Evolutionary conservation across 345 rosid genomes (phyloP), one percentile per base, ranked within the genome.

Genomic region (Melaleuca alternifolia): DNA sequence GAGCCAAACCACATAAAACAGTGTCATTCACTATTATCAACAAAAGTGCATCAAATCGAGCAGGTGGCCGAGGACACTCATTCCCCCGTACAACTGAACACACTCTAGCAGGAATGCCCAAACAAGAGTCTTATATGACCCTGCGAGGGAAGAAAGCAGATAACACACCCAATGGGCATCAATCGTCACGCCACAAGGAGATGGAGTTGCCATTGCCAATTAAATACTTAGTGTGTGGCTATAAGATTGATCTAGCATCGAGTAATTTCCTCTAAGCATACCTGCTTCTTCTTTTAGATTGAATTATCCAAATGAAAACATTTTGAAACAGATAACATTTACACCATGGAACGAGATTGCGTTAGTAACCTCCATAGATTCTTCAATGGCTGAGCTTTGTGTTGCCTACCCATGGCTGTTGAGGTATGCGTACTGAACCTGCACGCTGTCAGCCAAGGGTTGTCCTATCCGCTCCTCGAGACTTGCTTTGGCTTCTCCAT

Each of bases 361-460:
- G n/a, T 59, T 59, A n/a, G 20, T 59, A 59, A n/a, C 37, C 18
- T 59, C 71, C 71, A 15, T 14, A 59, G 71, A 15, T 59, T 59
- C 16, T 59, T 59, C 37, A 51, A 13, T 59, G 71, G 26, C 71
- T 11, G 33, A 59, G 33, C 71, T 28, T 59, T n/a, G 71, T 5
- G 71, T 59, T n/a, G 33, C n/a, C 71, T 12, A 59, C 33, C 16
- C 71, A n/a, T 1, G 71, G 71, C 9, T 59, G 87, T 92, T 92
- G 75, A 93, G 46, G 71, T 92, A 89, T 85, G 95, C 93, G 85
- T 92, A 93, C 88, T 89, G 89, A 37, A 92, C 89, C 87, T 92
- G 95, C 65, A 50, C 46, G 50, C 53, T 37, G 84, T 59, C 37
- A 93, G 87, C 88, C 90, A 88, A 11, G 3, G 16, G 41, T 54